Evolutionary conservation across 1,139 yeast species (phyloP).

Genomic region (Diutina sp.): DNA sequence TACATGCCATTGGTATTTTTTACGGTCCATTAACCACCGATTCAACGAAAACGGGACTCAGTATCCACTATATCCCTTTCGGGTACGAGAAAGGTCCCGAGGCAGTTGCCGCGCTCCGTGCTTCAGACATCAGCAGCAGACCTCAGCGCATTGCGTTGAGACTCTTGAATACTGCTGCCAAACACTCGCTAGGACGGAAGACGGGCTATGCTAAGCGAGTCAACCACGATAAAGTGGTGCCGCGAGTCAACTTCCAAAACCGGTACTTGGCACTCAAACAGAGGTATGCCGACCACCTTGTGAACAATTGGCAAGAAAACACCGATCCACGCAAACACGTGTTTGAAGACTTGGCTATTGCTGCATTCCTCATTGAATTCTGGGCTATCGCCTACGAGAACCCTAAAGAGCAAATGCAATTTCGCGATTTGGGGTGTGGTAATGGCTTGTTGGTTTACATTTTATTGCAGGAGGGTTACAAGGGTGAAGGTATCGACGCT

Average conservation of each 20-base stretch:
- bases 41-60: slow-evolving; percentile 25
- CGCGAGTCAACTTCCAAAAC: slow-evolving; percentile 74
- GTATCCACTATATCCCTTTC: slow-evolving; percentile 74
- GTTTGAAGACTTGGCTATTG: slow-evolving; percentile 91
- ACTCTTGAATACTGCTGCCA: slow-evolving; percentile 63
- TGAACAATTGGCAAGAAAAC: slow-evolving; percentile 81
- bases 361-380: slow-evolving; percentile 84
- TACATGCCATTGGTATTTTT: slow-evolving; percentile 66
- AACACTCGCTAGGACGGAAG: slow-evolving; percentile 75
- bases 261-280: slow-evolving; percentile 70
- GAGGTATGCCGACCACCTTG: slow-evolving; percentile 63
- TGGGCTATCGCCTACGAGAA: slow-evolving; percentile 32
- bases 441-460: slow-evolving; percentile 80
- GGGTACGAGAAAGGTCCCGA: slow-evolving; percentile 9
- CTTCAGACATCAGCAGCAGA: slow-evolving; percentile 28
- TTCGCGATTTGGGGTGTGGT: slow-evolving; percentile 91
- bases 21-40: slow-evolving; percentile 15
- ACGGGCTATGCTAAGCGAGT: slow-evolving; percentile 83
- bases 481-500: slow-evolving; percentile 83
- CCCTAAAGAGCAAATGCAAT: slow-evolving; percentile 37
- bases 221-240: slow-evolving; percentile 76
- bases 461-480: slow-evolving; percentile 64
- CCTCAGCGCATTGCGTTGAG: slow-evolving; percentile 73
- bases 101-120: slow-evolving; percentile 15
- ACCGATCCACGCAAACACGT: slow-evolving; percentile 96